Conservation (phyloP, 1,139 yeast species). For the Candida tetrigidarum region DNA sequence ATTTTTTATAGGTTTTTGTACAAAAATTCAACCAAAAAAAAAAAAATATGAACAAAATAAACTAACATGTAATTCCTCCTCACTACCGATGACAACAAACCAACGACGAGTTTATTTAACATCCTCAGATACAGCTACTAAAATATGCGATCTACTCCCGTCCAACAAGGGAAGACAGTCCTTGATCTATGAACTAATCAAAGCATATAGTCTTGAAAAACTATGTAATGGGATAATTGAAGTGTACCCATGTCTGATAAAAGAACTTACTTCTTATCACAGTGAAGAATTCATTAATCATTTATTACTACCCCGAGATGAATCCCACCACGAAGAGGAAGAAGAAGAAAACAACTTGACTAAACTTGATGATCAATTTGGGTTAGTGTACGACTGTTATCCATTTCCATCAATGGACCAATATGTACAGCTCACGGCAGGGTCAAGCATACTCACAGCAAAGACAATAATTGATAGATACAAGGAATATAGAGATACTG, state of each 20-base stretch:
- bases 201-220: slow-evolving; percentile 42
- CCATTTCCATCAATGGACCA: slow-evolving; percentile 55
- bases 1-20: background rate
- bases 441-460: slow-evolving; percentile 61
- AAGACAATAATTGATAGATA: slow-evolving; percentile 22
- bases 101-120: slow-evolving; percentile 27
- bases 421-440: slow-evolving; percentile 57
- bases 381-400: slow-evolving; percentile 64
- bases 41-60: background rate
- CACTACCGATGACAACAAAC: too few species aligned
- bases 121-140: slow-evolving; percentile 23
- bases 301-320: slow-evolving; percentile 30
- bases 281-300: slow-evolving; percentile 38
- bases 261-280: slow-evolving; percentile 43
- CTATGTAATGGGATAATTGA: slow-evolving; percentile 27
- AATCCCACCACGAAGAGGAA: slow-evolving; percentile 10
- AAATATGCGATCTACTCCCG: slow-evolving; percentile 50
- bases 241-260: slow-evolving; percentile 25
- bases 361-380: slow-evolving; percentile 13
- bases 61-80: background rate
- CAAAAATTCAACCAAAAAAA: background rate
- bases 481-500: slow-evolving; percentile 13
- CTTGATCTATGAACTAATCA: slow-evolving; percentile 45
- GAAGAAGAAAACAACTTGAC: slow-evolving; percentile 7
- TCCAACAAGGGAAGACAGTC: slow-evolving; percentile 56